Conservation (phyloP, 805 yeast species). For the Yamadazyma endophytica region DNA sequence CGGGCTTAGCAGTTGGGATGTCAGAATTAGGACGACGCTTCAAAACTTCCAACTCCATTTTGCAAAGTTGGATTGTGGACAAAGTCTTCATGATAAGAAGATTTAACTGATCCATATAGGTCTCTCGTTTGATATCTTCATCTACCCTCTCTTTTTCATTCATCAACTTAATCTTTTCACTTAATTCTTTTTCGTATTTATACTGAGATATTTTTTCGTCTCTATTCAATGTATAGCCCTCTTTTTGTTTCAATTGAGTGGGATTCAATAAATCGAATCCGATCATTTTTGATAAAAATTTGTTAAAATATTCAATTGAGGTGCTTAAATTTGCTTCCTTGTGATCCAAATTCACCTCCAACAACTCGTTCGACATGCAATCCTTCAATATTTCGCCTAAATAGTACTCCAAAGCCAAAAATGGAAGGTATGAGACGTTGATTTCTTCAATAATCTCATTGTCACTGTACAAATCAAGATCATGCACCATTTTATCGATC, state of each 20-base stretch:
- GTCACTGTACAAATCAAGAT: constrained; percentile 59
- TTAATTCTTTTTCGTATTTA: constrained; percentile 55
- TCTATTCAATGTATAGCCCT: constrained; percentile 39
- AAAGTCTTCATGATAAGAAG: constrained; percentile 52
- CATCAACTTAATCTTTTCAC: constrained; percentile 18
- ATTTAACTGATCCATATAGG: constrained; percentile 54
- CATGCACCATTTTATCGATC: constrained; percentile 41
- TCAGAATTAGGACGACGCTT: constrained; percentile 33
- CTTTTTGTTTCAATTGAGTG: constrained; percentile 11
- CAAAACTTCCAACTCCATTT: constrained; percentile 68
- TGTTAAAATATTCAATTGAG: constrained; percentile 41
- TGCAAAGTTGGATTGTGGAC: constrained; percentile 49
- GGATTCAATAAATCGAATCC: constrained; percentile 30
- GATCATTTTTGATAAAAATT: constrained; percentile 41
- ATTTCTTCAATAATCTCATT: constrained; percentile 74
- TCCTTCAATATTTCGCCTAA: constrained; percentile 34
- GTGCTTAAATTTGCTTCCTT: constrained; percentile 22
- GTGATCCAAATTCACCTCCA: constrained; percentile 14
- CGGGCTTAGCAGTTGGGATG: constrained; percentile 1
- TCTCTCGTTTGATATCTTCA: constrained; percentile 59
- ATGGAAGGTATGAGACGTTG: constrained; percentile 58
- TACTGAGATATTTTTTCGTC: constrained; percentile 69
- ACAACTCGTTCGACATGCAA: constrained; percentile 18
- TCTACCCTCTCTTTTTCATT: constrained; percentile 35
- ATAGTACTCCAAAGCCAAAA: constrained; percentile 55